Evolutionary conservation across 2,329 filamentous ascomycete species (phyloP), one percentile per base, ranked within the genome.

Genomic region (Colletotrichum horii): DNA sequence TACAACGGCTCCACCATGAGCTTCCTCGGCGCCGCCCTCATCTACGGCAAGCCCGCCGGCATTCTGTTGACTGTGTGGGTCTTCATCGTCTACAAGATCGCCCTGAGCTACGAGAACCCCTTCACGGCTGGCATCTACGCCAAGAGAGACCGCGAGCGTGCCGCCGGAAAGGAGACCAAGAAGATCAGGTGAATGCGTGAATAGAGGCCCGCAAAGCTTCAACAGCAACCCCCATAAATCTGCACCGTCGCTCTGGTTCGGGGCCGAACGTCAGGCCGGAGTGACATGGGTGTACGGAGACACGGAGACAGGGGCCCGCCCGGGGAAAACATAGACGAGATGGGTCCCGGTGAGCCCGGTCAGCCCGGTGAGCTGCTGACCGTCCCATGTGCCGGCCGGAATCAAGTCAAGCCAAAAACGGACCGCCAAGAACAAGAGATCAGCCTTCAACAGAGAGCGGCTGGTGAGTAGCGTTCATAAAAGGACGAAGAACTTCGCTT

Each of bases 61-160:
- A 79, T 98, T 48, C 81, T 96, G 66, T 84, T 98, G 80, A 96
- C 95, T 0, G 88, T 84, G 19, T 89, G 94, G 87, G 96, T 98
- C 16, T 91, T 94, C 79, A 81, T 93, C 30, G 91, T 95, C 72
- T 98, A 98, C 85, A 88, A 93, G 82, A 85, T 98, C 77, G 96
- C 96, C 14, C 89, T 98, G 82, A 88, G 89, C 80, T 98, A 93
- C 87, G 96, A 98, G 88, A 96, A 98, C 85, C 96, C 96, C 6
- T 99, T 98, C 86, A 99, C 97, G 8, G 92, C 92, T 4, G 94
- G 91, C 78, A 99, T 99, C 82, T 99, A 98, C 84, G 94, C 93
- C 79, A 97, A 97, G 92, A 90, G 95, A 76, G 94, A 96, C 73
- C 85, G 85, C 73, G 88, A 91, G 82, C 87, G 89, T 78, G 89